Conservation (phyloP, 176 grass and related monocot species). For the Avena atlantica region DNA sequence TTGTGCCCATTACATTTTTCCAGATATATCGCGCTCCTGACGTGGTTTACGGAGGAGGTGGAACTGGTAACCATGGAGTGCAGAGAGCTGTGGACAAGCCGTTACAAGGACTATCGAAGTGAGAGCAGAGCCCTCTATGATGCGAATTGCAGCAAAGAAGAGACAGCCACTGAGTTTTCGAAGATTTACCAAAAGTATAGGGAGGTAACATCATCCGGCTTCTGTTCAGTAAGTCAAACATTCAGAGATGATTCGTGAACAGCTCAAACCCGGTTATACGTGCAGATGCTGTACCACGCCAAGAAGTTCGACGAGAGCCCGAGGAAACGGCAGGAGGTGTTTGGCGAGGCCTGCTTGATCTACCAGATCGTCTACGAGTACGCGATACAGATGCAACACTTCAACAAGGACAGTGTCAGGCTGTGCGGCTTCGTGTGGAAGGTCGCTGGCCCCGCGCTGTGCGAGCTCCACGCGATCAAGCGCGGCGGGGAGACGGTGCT, state of each 20-base stretch:
- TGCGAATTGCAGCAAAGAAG: neutral
- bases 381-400: neutral
- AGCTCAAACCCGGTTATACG: neutral
- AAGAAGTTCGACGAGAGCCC: neutral
- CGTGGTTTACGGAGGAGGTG: neutral
- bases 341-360: neutral
- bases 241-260: neutral
- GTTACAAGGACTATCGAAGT: neutral
- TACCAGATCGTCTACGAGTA: neutral
- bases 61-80: neutral
- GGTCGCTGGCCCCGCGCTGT: slow-evolving; percentile 58
- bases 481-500: neutral
- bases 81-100: neutral
- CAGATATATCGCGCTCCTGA: neutral
- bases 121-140: neutral
- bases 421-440: slow-evolving; percentile 68
- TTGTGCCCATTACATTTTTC: neutral
- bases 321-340: neutral
- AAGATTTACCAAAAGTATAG: neutral
- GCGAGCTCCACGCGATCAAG: slow-evolving; percentile 23
- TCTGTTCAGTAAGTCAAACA: neutral
- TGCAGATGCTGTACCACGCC: neutral
- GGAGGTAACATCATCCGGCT: neutral
- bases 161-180: neutral
- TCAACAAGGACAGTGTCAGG: neutral